Conservation (phyloP, 1,139 yeast genomes). For the Maudiozyma humilis region DNA sequence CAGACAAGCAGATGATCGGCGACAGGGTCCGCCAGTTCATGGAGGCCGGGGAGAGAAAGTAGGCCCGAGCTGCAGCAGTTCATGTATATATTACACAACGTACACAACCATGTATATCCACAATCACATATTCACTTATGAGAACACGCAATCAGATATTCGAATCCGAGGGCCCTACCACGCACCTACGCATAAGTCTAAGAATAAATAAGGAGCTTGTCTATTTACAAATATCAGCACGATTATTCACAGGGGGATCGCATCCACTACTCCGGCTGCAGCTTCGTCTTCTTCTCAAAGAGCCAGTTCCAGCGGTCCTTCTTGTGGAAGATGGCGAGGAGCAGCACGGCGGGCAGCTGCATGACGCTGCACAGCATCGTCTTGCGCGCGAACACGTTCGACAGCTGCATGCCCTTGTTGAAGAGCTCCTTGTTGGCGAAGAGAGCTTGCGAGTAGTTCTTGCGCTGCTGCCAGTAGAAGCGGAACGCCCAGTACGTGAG, state of each 20-base stretch:
- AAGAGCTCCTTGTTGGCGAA: constrained; percentile 36
- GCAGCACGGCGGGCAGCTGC: constrained; percentile 84
- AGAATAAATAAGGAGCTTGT: constrained; percentile 2
- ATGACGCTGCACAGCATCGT: constrained; percentile 92
- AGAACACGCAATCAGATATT: too few species aligned
- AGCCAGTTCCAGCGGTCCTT: constrained; percentile 91
- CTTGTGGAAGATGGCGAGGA: constrained; percentile 89
- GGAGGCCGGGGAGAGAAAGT: constrained; percentile 5
- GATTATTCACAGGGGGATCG: neutral
- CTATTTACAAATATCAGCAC: constrained; percentile 1
- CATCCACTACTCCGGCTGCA: constrained; percentile 2
- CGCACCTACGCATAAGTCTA: too few species aligned
- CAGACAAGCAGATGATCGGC: constrained; percentile 65
- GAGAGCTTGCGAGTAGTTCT: constrained; percentile 40
- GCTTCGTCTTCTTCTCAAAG: constrained; percentile 24
- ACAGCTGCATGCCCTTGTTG: constrained; percentile 47
- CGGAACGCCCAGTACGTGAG: constrained; percentile 67
- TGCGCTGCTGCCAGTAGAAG: constrained; percentile 74
- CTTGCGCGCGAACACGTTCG: constrained; percentile 66
- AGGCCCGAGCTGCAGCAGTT: neutral
- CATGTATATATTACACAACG: neutral
- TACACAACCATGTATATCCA: neutral
- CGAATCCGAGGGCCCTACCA: too few species aligned
- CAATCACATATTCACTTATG: too few species aligned
- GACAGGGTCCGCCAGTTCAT: constrained; percentile 38